These are phyloP conservation scores for Penicillium sp. DNA, from an alignment of 2,329 filamentous ascomycete genomes.

Conservation along the genomic window DNA sequence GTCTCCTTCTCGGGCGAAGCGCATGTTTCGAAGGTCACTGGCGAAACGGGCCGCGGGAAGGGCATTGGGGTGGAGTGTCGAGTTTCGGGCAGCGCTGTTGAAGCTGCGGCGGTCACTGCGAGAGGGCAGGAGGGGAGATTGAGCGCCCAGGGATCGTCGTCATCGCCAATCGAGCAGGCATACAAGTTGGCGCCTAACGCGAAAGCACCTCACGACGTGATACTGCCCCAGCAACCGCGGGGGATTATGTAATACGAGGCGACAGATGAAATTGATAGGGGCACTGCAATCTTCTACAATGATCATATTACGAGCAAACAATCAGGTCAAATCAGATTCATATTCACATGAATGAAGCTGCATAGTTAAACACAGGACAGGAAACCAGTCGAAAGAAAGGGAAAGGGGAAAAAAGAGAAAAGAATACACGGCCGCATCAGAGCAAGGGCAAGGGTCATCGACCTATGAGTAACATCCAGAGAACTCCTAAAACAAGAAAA, in stretches of 20 bases:
- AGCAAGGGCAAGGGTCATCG: constrained; percentile 2
- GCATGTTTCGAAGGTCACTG: constrained; percentile 34
- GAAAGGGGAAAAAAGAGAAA: constrained; percentile 1
- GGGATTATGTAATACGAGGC: constrained; percentile 7
- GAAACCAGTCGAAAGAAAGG: constrained; percentile 1
- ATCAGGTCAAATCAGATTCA: constrained; percentile 8
- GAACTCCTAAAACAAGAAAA: neutral
- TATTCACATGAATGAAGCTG: constrained; percentile 21
- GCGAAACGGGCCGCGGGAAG: constrained; percentile 28
- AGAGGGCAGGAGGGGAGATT: constrained; percentile 11
- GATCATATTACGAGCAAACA: too few relatives aligned
- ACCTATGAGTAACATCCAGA: neutral
- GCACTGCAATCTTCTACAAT: neutral
- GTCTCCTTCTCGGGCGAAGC: constrained; percentile 21
- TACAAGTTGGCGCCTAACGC: constrained; percentile 12
- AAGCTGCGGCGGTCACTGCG: constrained; percentile 21
- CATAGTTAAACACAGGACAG: constrained; percentile 14
- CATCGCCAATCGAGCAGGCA: constrained; percentile 11
- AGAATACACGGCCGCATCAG: constrained; percentile 2
- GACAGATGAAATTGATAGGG: neutral
- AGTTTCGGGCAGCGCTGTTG: constrained; percentile 1
- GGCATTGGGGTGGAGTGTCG: constrained; percentile 25
- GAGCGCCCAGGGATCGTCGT: constrained; percentile 4
- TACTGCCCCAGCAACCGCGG: constrained; percentile 14
- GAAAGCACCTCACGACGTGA: constrained; percentile 18